phyloP scores from a whole-genome alignment of 2,329 filamentous ascomycete species.

The Rutstroemia sydowiana region DNA sequence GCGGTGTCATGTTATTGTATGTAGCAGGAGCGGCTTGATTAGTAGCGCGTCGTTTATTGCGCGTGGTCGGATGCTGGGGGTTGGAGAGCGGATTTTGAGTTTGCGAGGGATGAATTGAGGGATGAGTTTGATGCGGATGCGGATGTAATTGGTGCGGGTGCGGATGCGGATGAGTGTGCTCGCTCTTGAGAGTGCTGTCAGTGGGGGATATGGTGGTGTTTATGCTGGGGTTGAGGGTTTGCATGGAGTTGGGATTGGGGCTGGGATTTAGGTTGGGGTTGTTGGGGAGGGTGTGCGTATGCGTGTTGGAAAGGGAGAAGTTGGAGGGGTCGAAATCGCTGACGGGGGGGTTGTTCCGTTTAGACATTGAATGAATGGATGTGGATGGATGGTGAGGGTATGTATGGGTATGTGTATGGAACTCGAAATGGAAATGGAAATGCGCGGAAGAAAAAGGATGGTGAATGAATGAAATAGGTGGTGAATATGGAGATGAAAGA shows the following conservation, averaged over 20 bases:
- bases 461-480: not conserved
- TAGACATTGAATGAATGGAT: slow-evolving; percentile 24
- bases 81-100: not conserved
- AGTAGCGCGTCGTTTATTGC: slow-evolving; percentile 26
- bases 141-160: not conserved
- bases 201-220: slow-evolving; percentile 5
- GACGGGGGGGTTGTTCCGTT: slow-evolving; percentile 14
- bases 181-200: slow-evolving; percentile 17
- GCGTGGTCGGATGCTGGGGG: slow-evolving; percentile 17
- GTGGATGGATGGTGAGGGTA: slow-evolving; percentile 8
- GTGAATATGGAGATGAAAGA: not conserved
- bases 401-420: not conserved
- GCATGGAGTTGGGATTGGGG: no score
- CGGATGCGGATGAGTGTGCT: slow-evolving; percentile 7
- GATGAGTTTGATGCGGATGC: no score
- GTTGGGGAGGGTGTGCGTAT: not conserved
- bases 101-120: no score
- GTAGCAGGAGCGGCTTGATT: slow-evolving; percentile 8
- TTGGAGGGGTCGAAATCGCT: slow-evolving; percentile 19
- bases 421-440: not conserved
- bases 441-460: slow-evolving; percentile 1
- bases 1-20: slow-evolving; percentile 20
- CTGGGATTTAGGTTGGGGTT: no score
- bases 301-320: slow-evolving; percentile 19
- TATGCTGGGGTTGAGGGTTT: no score